Percentiles rank a stretch among this genome's conserved stretches.
Conservation (phyloP, 225 moss, liverwort and hornwort genomes). For the Antitrichia curtipendula region DNA sequence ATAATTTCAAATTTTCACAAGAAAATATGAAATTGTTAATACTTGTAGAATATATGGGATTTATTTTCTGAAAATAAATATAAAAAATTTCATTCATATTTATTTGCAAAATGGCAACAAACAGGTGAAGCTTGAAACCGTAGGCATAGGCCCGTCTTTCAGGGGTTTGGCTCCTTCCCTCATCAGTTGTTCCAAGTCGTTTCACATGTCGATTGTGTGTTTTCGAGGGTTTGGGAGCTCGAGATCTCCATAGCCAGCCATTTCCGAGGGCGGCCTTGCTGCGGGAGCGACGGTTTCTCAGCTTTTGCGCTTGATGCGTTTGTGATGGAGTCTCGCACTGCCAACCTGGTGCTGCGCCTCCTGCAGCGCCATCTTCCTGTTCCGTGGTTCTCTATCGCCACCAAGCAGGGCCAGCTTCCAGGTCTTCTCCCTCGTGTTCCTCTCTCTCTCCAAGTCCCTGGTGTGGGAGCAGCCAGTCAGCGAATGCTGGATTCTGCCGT, state of each 20-base stretch:
- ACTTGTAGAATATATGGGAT: background rate
- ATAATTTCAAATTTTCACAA: background rate
- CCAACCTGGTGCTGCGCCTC: slow-evolving; percentile 34
- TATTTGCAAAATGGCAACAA: background rate
- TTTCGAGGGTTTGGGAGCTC: background rate
- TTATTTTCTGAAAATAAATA: background rate
- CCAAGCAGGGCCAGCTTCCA: slow-evolving; percentile 5
- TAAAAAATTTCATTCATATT: no score
- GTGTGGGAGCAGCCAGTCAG: background rate
- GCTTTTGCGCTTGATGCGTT: background rate
- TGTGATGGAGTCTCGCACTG: slow-evolving; percentile 34
- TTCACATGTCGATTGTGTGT: background rate
- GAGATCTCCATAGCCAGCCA: background rate
- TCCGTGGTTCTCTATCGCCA: background rate
- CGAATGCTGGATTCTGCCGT: background rate
- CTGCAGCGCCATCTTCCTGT: slow-evolving; percentile 39
- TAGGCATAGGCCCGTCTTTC: background rate
- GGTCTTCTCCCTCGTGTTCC: slow-evolving; percentile 7
- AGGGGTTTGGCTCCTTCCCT: background rate
- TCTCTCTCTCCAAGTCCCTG: background rate
- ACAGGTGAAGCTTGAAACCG: background rate
- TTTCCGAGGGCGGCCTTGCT: background rate
- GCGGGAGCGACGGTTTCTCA: background rate
- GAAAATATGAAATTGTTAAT: background rate
- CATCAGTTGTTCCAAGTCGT: background rate